phyloP scores from a whole-genome alignment of 2,329 filamentous ascomycete genomes.

The Clonostachys rhizophaga region DNA sequence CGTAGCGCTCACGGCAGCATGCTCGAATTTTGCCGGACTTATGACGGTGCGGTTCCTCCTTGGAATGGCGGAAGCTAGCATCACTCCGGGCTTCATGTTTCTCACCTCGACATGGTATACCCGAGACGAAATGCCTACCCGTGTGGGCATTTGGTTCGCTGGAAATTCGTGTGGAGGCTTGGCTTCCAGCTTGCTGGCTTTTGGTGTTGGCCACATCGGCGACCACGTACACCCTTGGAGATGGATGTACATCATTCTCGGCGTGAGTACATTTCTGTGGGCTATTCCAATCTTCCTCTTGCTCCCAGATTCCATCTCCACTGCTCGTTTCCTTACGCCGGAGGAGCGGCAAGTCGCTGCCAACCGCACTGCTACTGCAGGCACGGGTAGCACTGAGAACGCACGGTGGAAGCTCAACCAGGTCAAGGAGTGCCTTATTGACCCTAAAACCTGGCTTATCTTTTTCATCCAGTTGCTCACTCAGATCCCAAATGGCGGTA shows the following conservation, averaged over 20 bases:
- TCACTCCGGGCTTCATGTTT: conserved; percentile 51
- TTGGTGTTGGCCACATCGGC: conserved; percentile 49
- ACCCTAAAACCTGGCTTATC: conserved; percentile 58
- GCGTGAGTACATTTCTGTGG: conserved; percentile 44
- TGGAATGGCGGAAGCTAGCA: conserved; percentile 48
- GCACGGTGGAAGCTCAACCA: conserved; percentile 45
- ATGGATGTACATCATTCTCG: conserved; percentile 55
- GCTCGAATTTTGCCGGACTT: conserved; percentile 41
- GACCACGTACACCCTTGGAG: conserved; percentile 43
- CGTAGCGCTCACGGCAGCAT: conserved; percentile 38
- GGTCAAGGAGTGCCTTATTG: conserved; percentile 44
- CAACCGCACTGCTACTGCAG: conserved; percentile 40
- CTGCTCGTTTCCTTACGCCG: conserved; percentile 50
- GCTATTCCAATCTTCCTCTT: conserved; percentile 38
- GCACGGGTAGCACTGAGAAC: conserved; percentile 45
- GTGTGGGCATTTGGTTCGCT: conserved; percentile 52
- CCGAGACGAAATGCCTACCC: conserved; percentile 47
- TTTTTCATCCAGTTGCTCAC: conserved; percentile 45
- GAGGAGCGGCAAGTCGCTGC: conserved; percentile 44
- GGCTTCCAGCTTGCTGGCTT: conserved; percentile 44
- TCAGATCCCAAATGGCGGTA: conserved; percentile 59
- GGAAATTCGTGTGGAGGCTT: conserved; percentile 44
- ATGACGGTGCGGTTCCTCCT: conserved; percentile 47
- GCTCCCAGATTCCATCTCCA: conserved; percentile 48
- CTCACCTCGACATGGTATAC: conserved; percentile 53